Base-by-base conservation (phyloP, 768 basidiomycete genomes). In the Mycena haematopus region DNA sequence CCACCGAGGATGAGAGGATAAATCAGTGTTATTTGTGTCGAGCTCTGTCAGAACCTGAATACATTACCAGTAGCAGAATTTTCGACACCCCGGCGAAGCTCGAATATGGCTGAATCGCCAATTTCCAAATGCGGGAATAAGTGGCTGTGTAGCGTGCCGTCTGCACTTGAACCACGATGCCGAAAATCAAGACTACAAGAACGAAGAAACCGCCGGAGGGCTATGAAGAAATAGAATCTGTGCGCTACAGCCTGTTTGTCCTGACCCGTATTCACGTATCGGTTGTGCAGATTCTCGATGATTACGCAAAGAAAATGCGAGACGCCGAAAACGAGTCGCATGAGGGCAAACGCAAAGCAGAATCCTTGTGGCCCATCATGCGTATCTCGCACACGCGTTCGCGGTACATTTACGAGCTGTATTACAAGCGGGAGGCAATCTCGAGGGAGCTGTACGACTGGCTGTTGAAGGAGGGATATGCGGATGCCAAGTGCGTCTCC, bases 271-370 rank as follows among this genome's bases (percentile, higher is more conserved):
- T 63, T 62, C 60, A 52, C 35, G 38, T 3, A 44, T 27, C 42
- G 55, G 60, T 71, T 24, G 25, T 65, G 65, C 62, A 96, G 91
- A 90, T 98, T 69, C 90, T 99, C 68, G 97, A 99, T 68, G 97
- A 99, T 78, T 99, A 99, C 75, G 92, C 93, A 46, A 93, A 95
- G 81, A 99, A 97, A 81, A 99, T 99, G 97, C 83, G 97, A 57
- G 97, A 99, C 76, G 97, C 93, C 1, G 97, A 99, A 82, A 97
- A 96, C 72, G 97, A 99, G 78, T 89, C 90, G 2, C 97, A 99
- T 74, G 97, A 99, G 75, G 97, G 97, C 65, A 99, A 99, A 76
- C 93, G 95, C 74, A 95, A 92, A 77, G 86, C 90, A 25, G 94
- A 95, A 78, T 91, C 91, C 6, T 76, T 95, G 40, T 96, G 97